Evolutionary conservation across 2,329 filamentous ascomycete genomes (phyloP).

Genomic region (Graphiopsis chlorocephala): DNA sequence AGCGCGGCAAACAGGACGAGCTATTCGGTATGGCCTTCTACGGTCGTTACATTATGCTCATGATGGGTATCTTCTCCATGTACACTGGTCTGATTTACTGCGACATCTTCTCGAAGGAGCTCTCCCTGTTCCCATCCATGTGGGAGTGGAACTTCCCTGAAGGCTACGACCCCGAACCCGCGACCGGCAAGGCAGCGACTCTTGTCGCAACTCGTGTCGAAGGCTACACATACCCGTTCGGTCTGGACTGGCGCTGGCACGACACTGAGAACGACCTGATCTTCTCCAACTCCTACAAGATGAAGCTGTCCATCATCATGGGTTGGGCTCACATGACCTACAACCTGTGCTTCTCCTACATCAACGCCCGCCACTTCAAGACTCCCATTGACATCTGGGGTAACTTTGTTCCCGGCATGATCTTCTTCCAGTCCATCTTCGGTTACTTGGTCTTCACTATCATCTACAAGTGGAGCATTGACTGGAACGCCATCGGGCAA

Average conservation of each 20-base stretch:
- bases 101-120: conserved; percentile 90
- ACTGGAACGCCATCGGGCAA: conserved; percentile 69
- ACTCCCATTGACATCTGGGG: conserved; percentile 93
- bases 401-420: conserved; percentile 97
- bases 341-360: conserved; percentile 85
- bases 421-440: conserved; percentile 99
- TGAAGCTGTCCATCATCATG: conserved; percentile 98
- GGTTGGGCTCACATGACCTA: conserved; percentile 99
- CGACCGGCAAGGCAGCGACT: conserved; percentile 38
- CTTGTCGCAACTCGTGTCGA: conserved; percentile 64
- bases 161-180: conserved; percentile 40
- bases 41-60: conserved; percentile 94
- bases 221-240: conserved; percentile 88
- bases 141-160: conserved; percentile 79
- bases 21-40: conserved; percentile 98
- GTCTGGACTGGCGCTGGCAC: conserved; percentile 95
- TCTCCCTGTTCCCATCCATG: conserved; percentile 83
- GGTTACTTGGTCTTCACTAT: conserved; percentile 93
- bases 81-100: conserved; percentile 98
- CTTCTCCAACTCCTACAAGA: conserved; percentile 99
- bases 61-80: conserved; percentile 97
- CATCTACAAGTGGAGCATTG: conserved; percentile 92
- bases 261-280: conserved; percentile 90
- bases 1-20: conserved; percentile 87
- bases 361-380: conserved; percentile 95